Evolutionary conservation across 2,329 filamentous ascomycete genomes (phyloP).

Genomic region (Phialophora tarda): DNA sequence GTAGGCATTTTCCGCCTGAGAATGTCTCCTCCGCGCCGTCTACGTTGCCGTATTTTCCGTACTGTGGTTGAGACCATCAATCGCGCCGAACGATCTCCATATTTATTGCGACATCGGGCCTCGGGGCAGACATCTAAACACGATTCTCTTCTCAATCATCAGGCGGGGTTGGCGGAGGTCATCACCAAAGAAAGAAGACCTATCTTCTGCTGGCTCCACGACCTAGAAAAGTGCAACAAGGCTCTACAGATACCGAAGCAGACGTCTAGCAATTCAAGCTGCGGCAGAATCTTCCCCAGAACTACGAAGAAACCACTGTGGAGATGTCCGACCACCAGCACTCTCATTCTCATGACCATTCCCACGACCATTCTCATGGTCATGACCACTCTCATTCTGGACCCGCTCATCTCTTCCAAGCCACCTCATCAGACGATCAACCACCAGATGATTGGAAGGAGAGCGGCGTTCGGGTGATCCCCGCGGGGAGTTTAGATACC

Average conservation of each 20-base stretch:
- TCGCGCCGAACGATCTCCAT: not conserved
- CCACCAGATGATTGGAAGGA: slow-evolving; percentile 46
- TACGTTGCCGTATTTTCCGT: not conserved
- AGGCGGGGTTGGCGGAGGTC: not conserved
- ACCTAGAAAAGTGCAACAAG: not conserved
- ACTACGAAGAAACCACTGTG: not conserved
- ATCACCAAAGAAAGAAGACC: not conserved
- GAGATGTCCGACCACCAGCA: slow-evolving; percentile 19
- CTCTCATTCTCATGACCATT: slow-evolving; percentile 20
- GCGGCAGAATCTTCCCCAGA: not conserved
- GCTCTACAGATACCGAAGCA: not conserved
- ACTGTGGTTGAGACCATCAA: not conserved
- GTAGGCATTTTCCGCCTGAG: not conserved
- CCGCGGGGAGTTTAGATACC: slow-evolving; percentile 48
- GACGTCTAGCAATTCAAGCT: not conserved
- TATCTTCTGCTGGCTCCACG: not conserved
- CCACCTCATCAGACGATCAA: slow-evolving; percentile 29
- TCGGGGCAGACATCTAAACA: not conserved
- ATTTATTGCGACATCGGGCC: not conserved
- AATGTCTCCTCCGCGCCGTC: not conserved
- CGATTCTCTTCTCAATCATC: not conserved
- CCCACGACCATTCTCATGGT: slow-evolving; percentile 25
- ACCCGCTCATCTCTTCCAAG: slow-evolving; percentile 33
- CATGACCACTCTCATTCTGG: slow-evolving; percentile 27
- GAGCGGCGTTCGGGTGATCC: slow-evolving; percentile 52